phyloP scores from a whole-genome alignment of 78 protist genomes.

The Tieghemostelium lacteum region DNA sequence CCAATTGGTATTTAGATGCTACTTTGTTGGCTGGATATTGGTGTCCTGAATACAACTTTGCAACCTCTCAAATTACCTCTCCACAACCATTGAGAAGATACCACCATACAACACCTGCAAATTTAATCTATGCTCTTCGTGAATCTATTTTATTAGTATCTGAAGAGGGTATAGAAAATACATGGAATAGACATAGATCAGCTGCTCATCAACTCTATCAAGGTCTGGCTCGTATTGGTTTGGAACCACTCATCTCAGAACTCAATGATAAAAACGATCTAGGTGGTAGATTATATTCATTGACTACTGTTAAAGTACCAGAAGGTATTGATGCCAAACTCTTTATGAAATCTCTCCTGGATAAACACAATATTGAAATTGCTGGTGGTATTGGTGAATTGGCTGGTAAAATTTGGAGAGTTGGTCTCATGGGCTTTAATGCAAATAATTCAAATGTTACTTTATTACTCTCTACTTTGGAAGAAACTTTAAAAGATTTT shows the following conservation, averaged over 20 bases:
- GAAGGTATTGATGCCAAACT: constrained; percentile 76
- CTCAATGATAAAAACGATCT: neutral
- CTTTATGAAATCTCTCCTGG: constrained; percentile 47
- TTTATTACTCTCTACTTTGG: constrained; percentile 39
- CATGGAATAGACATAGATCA: constrained; percentile 66
- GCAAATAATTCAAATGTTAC: constrained; percentile 38
- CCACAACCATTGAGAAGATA: constrained; percentile 60
- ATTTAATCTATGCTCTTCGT: constrained; percentile 67
- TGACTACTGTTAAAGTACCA: constrained; percentile 79
- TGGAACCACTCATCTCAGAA: constrained; percentile 9
- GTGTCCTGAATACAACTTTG: constrained; percentile 53
- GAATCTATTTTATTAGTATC: constrained; percentile 53
- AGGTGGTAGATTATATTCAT: constrained; percentile 74
- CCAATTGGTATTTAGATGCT: constrained; percentile 84
- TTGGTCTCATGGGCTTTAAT: constrained; percentile 87
- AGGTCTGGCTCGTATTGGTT: constrained; percentile 61
- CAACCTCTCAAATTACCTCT: neutral
- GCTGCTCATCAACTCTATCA: constrained; percentile 52
- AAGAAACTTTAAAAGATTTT: constrained; percentile 64
- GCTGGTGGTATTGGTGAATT: constrained; percentile 84
- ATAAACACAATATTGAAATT: constrained; percentile 80
- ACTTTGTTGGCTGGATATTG: constrained; percentile 63
- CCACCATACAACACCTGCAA: constrained; percentile 84
- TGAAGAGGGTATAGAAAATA: constrained; percentile 81
- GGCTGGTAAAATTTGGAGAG: constrained; percentile 79